Evolutionary conservation across 177 flowering plant genomes (phyloP), one percentile per base, ranked within the genome.

Genomic region (Tripterygium wilfordii): DNA sequence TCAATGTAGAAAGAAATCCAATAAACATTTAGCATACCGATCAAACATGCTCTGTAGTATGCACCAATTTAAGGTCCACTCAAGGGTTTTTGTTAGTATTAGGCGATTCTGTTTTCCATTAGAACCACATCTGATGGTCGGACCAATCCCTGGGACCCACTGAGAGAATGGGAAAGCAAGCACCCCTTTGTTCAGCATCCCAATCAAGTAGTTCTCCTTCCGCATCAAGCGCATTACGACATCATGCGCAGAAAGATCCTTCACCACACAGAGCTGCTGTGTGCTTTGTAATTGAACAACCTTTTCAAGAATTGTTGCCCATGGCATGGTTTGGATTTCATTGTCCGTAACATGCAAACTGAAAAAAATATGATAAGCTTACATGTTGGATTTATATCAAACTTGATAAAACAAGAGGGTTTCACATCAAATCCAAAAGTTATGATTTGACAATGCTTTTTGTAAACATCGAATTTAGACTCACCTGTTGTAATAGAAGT

Each of bases 21-120:
- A 27, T 5, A 13, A 56, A 49, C 33, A 16, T 8, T 16, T 19
- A 45, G 22, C 54, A 51, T 74, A 90, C 99, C 97, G 67, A 67
- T 94, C 99, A 77, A 94, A 94, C 97, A 94, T 89, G 81, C 96
- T 87, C 67, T 94, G 99, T 57, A 94, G 52, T 60, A 94, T 80
- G 66, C 90, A 94, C 96, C 97, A 87, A 65, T 87, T 89, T 52
- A 94, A 75, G 57, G 92, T 85, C 99, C 97, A 94, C 45, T 94
- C 96, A 27, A 94, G 80, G 36, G 89, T 87, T 66, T 85, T 85
- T 29, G 96, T 77, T 36, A 94, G 65, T 16, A 87, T 74, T 27
- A 94, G 62, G 49, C 76, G 75, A 60, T 69, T 53, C 17, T 56
- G 72, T 17, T 25, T 57, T 42, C 83, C 89, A 75, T 64, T 54